Evolutionary conservation across 2,329 filamentous ascomycete genomes (phyloP).

Genomic region (Hypoxylon sp.): DNA sequence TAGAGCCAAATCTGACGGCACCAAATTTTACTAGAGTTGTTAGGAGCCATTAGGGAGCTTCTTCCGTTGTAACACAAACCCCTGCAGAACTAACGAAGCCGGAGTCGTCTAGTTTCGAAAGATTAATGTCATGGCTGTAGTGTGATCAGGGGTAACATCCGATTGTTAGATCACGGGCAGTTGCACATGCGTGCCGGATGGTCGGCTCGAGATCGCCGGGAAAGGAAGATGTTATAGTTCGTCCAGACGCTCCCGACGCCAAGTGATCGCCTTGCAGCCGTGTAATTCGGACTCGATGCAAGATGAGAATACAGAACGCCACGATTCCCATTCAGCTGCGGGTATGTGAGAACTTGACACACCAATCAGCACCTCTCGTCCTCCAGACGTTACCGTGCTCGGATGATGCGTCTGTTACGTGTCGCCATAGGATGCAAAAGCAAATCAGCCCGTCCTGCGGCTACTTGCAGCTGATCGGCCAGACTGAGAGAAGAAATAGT

Average conservation of each 20-base stretch:
- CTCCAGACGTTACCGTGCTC: not conserved
- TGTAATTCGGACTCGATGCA: slow-evolving; percentile 32
- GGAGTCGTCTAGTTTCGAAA: slow-evolving; percentile 3
- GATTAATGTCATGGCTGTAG: not conserved
- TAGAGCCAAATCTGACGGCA: not conserved
- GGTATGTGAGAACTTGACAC: not conserved
- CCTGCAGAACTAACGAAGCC: not conserved
- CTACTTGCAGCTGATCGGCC: slow-evolving; percentile 40
- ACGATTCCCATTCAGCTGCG: slow-evolving; percentile 23
- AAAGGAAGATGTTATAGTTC: slow-evolving; percentile 18
- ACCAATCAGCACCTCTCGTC: slow-evolving; percentile 9
- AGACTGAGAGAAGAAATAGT: slow-evolving; percentile 20
- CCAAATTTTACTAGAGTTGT: not conserved
- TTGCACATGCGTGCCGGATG: slow-evolving; percentile 24
- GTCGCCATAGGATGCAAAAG: slow-evolving; percentile 29
- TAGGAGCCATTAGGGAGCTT: not conserved
- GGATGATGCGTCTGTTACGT: slow-evolving; percentile 28
- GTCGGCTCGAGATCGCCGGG: slow-evolving; percentile 23
- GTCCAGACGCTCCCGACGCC: slow-evolving; percentile 24
- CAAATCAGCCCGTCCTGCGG: slow-evolving; percentile 29
- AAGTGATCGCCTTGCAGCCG: slow-evolving; percentile 16
- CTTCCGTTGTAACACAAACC: slow-evolving; percentile 5
- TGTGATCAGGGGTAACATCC: slow-evolving; percentile 14
- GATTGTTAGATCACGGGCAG: slow-evolving; percentile 27
- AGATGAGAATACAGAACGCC: slow-evolving; percentile 33